Conservation (phyloP, 2,329 filamentous ascomycete genomes). For the Exophiala xenobiotica region DNA sequence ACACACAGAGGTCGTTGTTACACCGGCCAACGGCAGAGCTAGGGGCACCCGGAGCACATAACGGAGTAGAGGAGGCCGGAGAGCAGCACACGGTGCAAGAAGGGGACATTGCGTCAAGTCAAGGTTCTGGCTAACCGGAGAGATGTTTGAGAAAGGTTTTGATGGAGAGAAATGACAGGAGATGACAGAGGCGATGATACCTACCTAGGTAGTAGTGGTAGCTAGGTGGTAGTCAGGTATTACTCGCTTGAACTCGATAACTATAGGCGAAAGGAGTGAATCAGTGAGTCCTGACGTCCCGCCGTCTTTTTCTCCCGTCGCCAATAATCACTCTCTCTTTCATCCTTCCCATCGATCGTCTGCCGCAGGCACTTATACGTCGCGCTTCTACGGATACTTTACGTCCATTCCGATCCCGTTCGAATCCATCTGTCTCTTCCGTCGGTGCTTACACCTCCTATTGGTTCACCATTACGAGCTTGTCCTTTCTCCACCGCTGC, state of each 20-base stretch:
- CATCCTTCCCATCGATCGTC: too few relatives aligned
- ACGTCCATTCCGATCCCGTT: too few relatives aligned
- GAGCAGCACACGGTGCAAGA: constrained; percentile 11
- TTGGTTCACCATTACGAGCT: not conserved
- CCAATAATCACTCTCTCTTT: too few relatives aligned
- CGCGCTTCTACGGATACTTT: too few relatives aligned
- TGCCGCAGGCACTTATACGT: too few relatives aligned
- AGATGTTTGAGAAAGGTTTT: too few relatives aligned
- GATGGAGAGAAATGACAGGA: not conserved
- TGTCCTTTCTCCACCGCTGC: not conserved
- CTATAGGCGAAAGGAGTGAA: too few relatives aligned
- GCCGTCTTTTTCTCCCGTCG: too few relatives aligned
- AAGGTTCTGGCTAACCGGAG: not conserved
- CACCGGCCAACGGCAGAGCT: constrained; percentile 10
- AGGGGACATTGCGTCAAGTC: constrained; percentile 2
- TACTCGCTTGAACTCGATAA: too few relatives aligned
- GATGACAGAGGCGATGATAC: too few relatives aligned
- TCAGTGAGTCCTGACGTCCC: too few relatives aligned
- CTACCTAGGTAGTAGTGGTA: not conserved
- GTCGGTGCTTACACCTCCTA: not conserved
- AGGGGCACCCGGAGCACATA: not conserved
- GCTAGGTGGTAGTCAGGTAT: too few relatives aligned
- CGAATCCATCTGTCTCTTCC: not conserved
- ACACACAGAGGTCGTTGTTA: constrained; percentile 4
- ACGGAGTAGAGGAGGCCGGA: not conserved